These are phyloP conservation scores for Lachnellula arida DNA, from an alignment of 2,329 filamentous ascomycete genomes.

Conservation along the genomic window DNA sequence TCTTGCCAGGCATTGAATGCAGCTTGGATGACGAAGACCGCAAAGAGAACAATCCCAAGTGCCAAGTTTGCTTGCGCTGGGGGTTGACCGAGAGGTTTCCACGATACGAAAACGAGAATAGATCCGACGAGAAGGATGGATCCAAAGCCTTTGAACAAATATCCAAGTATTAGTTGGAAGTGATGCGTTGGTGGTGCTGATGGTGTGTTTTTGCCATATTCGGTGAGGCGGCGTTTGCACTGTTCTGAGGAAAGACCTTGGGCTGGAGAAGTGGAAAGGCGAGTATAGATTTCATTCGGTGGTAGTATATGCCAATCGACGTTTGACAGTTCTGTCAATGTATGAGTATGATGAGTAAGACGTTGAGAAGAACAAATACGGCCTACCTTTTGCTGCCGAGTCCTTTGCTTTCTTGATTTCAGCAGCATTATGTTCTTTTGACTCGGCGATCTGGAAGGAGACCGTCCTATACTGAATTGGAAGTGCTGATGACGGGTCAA, in stretches of 20 bases:
- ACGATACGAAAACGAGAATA: slow-evolving; percentile 71
- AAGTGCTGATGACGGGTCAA: slow-evolving; percentile 40
- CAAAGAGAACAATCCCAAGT: slow-evolving; percentile 66
- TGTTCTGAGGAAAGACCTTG: slow-evolving; percentile 58
- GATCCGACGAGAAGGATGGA: slow-evolving; percentile 63
- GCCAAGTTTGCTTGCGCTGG: slow-evolving; percentile 66
- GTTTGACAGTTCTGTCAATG: slow-evolving; percentile 48
- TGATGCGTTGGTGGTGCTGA: slow-evolving; percentile 60
- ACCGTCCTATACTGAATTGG: slow-evolving; percentile 53
- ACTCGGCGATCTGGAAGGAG: slow-evolving; percentile 53
- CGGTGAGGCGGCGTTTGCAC: slow-evolving; percentile 46
- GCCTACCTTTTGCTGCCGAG: slow-evolving; percentile 41
- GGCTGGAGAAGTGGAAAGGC: slow-evolving; percentile 51
- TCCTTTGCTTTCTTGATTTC: slow-evolving; percentile 40
- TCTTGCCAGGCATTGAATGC: slow-evolving; percentile 68
- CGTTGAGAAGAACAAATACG: not conserved
- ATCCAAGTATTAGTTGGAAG: slow-evolving; percentile 55
- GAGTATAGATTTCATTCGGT: slow-evolving; percentile 52
- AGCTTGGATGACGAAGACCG: slow-evolving; percentile 66
- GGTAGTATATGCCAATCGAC: slow-evolving; percentile 65
- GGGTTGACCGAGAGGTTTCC: slow-evolving; percentile 71
- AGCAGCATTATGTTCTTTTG: slow-evolving; percentile 41
- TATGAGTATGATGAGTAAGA: slow-evolving; percentile 5
- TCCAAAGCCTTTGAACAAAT: slow-evolving; percentile 76
- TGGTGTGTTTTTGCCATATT: slow-evolving; percentile 64